phyloP scores from a whole-genome alignment of 495 filamentous ascomycete genomes.

The Trichoderma virens region DNA sequence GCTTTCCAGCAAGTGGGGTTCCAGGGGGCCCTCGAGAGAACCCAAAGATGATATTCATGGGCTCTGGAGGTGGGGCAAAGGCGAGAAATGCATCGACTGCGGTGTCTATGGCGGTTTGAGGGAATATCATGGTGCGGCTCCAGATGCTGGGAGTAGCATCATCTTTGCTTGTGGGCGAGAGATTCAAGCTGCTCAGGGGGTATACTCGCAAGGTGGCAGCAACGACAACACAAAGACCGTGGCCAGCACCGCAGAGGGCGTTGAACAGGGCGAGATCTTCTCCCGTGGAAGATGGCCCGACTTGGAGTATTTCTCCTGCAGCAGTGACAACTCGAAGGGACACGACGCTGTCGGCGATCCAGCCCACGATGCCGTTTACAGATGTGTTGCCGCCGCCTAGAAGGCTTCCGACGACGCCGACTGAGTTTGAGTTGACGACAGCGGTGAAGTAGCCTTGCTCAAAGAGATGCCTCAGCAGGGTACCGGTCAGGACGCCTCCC shows the following conservation, averaged over 20 bases:
- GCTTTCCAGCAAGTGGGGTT: conserved; percentile 11
- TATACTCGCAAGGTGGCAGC: conserved; percentile 45
- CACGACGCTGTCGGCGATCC: conserved; percentile 30
- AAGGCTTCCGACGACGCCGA: conserved; percentile 27
- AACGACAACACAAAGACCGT: conserved; percentile 39
- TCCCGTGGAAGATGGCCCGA: conserved; percentile 18
- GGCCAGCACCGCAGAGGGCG: conserved; percentile 28
- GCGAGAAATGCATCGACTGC: conserved; percentile 12
- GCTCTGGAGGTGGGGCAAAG: neutral
- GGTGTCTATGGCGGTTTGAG: conserved; percentile 8
- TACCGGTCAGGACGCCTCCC: conserved; percentile 19
- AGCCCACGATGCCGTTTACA: conserved; percentile 26
- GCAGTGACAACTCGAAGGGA: conserved; percentile 26
- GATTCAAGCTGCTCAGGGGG: conserved; percentile 20
- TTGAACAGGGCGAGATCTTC: conserved; percentile 27
- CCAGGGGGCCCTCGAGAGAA: conserved; percentile 12
- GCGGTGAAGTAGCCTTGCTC: conserved; percentile 20
- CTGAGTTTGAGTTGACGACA: conserved; percentile 13
- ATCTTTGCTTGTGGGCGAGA: neutral
- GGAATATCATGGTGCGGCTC: conserved; percentile 11
- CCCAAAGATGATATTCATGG: conserved; percentile 9
- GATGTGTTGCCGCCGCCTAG: conserved; percentile 31
- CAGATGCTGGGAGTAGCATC: conserved; percentile 5
- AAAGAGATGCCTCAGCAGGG: conserved; percentile 21
- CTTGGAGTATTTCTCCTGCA: conserved; percentile 17